Percentiles rank a stretch among this genome's conserved stretches.
Evolutionary conservation across 2,329 filamentous ascomycete genomes (phyloP).

Genomic region (Cladorrhinum sp.): DNA sequence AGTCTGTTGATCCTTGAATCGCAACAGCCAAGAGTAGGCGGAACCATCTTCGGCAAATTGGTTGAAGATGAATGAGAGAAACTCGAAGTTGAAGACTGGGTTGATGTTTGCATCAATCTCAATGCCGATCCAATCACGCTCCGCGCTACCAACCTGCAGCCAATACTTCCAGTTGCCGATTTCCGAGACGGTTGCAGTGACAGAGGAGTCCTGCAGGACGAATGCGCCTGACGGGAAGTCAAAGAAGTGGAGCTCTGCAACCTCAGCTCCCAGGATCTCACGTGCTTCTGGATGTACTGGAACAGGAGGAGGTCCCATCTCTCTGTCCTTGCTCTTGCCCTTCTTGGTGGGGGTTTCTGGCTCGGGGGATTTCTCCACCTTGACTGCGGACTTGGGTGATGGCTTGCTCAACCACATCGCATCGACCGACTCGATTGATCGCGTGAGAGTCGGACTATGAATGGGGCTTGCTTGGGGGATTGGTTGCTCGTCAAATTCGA

Average conservation of each 20-base stretch:
- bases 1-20: conserved; percentile 79
- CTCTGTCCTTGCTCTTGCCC: conserved; percentile 33
- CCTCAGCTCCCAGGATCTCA: conserved; percentile 71
- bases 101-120: conserved; percentile 87
- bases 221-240: conserved; percentile 88
- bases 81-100: conserved; percentile 98
- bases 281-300: conserved; percentile 66
- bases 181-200: conserved; percentile 79
- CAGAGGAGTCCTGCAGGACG: conserved; percentile 69
- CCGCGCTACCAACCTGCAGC: conserved; percentile 76
- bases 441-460: conserved; percentile 54
- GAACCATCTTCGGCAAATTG: conserved; percentile 86
- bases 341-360: conserved; percentile 32
- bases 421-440: conserved; percentile 57
- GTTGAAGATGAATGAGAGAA: conserved; percentile 98
- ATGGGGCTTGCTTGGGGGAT: conserved; percentile 64
- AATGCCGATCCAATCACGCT: conserved; percentile 83
- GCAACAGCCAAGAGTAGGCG: conserved; percentile 91
- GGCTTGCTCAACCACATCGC: conserved; percentile 51
- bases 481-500: conserved; percentile 68
- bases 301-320: conserved; percentile 47
- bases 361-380: conserved; percentile 37
- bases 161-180: conserved; percentile 93
- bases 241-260: conserved; percentile 87
- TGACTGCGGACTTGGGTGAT: conserved; percentile 46